A percentile compares a stretch with the other conserved stretches of the same genome.
Conservation (phyloP, 2,329 filamentous ascomycete species). For the Fusarium bulbicola region DNA sequence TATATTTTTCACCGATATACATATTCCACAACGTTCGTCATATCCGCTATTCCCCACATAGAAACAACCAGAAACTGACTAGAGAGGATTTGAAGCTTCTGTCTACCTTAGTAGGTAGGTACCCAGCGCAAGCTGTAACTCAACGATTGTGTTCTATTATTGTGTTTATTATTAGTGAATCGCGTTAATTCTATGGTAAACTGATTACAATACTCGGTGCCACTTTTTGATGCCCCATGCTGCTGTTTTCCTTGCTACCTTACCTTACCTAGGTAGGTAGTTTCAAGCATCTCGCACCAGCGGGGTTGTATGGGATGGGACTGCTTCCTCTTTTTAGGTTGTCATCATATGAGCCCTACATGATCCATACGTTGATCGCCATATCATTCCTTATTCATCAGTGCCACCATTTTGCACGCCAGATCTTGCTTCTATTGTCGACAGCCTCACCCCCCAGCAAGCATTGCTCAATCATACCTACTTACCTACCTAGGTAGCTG, state of each 20-base stretch:
- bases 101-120: not conserved
- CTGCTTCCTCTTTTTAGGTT: slow-evolving; percentile 5
- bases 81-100: slow-evolving; percentile 3
- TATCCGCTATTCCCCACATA: slow-evolving; percentile 10
- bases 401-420: slow-evolving; percentile 10
- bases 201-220: slow-evolving; percentile 11
- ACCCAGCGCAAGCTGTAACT: not conserved
- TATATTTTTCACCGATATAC: not conserved
- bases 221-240: slow-evolving; percentile 25
- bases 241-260: slow-evolving; percentile 7
- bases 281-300: not conserved
- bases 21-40: not conserved
- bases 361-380: slow-evolving; percentile 31
- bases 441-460: not conserved
- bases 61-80: not conserved
- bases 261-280: not conserved
- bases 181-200: slow-evolving; percentile 15
- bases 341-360: slow-evolving; percentile 32
- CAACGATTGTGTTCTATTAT: slow-evolving; percentile 11
- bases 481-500: not conserved
- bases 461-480: not conserved
- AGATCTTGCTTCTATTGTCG: slow-evolving; percentile 15
- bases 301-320: not conserved
- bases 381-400: slow-evolving; percentile 25
- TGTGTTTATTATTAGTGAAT: slow-evolving; percentile 11